Conservation (phyloP, 2,329 filamentous ascomycete genomes). For the Grosmannia clavigera region DNA sequence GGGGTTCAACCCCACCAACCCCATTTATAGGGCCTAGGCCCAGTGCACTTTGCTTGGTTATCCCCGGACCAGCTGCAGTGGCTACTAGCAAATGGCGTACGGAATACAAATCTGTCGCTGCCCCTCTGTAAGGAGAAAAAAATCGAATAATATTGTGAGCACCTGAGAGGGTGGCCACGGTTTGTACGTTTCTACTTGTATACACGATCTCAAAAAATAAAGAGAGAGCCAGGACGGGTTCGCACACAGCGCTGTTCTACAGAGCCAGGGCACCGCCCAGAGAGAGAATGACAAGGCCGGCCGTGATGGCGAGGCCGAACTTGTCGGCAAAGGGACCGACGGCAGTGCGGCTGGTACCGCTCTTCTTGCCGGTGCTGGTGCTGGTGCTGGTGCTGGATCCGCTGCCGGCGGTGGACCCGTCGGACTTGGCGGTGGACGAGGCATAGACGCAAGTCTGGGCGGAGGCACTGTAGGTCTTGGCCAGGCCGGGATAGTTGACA, state of each 20-base stretch:
- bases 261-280: not conserved
- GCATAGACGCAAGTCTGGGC: slow-evolving; percentile 3
- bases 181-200: not conserved
- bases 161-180: not conserved
- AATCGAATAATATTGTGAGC: not conserved
- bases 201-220: not conserved
- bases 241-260: not conserved
- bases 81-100: not conserved
- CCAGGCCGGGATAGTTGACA: slow-evolving; percentile 4
- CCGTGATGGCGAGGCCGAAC: not conserved
- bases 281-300: not conserved
- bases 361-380: not conserved
- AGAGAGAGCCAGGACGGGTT: too few species aligned
- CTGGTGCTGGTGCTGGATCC: not conserved
- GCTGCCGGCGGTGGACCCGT: not conserved
- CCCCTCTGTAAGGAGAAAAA: not conserved
- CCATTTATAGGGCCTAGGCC: not conserved
- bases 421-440: not conserved
- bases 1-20: not conserved
- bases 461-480: slow-evolving; percentile 1
- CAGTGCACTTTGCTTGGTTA: too few species aligned
- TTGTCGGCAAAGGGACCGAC: not conserved
- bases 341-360: not conserved
- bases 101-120: not conserved
- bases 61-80: too few species aligned